Conservation (phyloP, 75 land plant genomes). For the Pinus albicaulis region DNA sequence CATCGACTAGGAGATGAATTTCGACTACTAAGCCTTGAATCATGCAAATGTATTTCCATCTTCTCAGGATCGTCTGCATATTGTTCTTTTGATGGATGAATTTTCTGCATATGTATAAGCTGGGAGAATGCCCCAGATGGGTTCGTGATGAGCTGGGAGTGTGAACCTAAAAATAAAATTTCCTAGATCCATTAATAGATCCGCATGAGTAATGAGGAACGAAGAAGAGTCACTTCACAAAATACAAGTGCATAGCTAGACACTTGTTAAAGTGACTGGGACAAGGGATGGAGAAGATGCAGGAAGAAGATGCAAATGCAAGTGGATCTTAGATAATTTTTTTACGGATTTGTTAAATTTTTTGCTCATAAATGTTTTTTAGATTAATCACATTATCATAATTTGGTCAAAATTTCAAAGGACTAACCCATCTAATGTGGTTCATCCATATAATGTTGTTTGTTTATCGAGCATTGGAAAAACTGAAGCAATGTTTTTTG, state of each 20-base stretch:
- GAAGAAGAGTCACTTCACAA: neutral
- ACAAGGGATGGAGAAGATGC: too few relatives aligned
- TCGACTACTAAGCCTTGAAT: constrained; percentile 14
- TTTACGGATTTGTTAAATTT: too few relatives aligned
- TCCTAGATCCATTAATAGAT: neutral
- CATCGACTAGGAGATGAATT: constrained; percentile 6
- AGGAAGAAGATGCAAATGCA: too few relatives aligned
- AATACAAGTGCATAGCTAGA: neutral
- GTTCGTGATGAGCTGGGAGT: constrained; percentile 49
- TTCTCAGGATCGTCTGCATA: neutral
- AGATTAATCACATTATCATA: too few relatives aligned
- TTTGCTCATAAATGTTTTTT: too few relatives aligned
- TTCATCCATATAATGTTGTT: too few relatives aligned
- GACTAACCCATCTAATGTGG: too few relatives aligned
- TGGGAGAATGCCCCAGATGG: constrained; percentile 63
- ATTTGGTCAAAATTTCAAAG: too few relatives aligned
- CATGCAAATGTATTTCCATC: constrained; percentile 7
- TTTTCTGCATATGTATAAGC: constrained; percentile 44
- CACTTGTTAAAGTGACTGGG: too few relatives aligned
- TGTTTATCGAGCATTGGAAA: too few relatives aligned
- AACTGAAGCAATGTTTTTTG: too few relatives aligned
- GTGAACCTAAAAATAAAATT: constrained; percentile 37
- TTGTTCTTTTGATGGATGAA: constrained; percentile 16
- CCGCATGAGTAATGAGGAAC: neutral
- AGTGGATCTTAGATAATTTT: too few relatives aligned